These are phyloP conservation scores for Magnaporthiopsis poae DNA, from an alignment of 2,329 filamentous ascomycete genomes.

Conservation along the genomic window DNA sequence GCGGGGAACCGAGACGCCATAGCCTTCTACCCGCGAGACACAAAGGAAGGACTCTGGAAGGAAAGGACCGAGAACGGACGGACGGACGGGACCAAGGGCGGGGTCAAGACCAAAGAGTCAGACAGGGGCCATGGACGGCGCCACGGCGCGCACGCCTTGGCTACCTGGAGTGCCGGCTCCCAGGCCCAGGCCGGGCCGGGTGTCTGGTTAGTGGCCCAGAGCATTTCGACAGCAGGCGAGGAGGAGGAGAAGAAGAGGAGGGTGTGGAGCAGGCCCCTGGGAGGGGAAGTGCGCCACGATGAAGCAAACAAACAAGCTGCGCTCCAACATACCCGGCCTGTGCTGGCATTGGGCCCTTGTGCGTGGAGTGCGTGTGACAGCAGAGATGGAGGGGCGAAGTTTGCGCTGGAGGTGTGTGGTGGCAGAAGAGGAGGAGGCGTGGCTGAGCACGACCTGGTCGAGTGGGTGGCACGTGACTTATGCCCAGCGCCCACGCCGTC, in stretches of 20 bases:
- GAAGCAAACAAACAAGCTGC: background rate
- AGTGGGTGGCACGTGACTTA: background rate
- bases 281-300: background rate
- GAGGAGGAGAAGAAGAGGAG: background rate
- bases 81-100: background rate
- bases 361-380: background rate
- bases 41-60: background rate
- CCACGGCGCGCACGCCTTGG: no score
- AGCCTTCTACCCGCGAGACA: background rate
- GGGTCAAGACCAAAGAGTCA: background rate
- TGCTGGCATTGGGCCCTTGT: background rate
- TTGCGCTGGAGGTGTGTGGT: no score
- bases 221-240: background rate
- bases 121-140: background rate
- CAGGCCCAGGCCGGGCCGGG: background rate
- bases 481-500: no score
- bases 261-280: background rate
- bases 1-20: background rate
- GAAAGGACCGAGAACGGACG: background rate
- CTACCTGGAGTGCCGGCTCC: background rate
- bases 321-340: background rate
- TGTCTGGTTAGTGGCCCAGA: background rate
- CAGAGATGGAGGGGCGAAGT: background rate
- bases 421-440: no score
- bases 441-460: no score